Evolutionary conservation across 2,329 filamentous ascomycete genomes (phyloP).

Genomic region (Hypoxylon sp.): DNA sequence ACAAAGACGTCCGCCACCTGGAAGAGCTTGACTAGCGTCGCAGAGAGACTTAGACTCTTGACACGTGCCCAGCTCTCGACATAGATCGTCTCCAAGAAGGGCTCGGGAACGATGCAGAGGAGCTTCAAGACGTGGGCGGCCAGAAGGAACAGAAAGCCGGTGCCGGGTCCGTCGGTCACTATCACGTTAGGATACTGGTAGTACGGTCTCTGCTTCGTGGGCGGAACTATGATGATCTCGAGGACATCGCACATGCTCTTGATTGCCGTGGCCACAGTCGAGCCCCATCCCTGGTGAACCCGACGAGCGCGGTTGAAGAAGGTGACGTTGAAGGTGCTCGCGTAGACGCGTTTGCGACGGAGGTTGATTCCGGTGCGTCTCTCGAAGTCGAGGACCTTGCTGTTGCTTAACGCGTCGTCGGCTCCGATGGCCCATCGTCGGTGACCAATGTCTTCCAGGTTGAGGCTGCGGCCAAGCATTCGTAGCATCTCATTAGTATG

Average conservation of each 20-base stretch:
- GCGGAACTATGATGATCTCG: conserved; percentile 55
- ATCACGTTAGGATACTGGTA: conserved; percentile 73
- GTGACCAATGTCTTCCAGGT: conserved; percentile 61
- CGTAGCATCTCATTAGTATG: conserved; percentile 95
- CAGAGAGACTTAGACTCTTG: conserved; percentile 82
- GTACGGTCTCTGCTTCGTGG: conserved; percentile 45
- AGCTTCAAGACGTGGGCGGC: conserved; percentile 59
- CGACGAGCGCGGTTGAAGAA: conserved; percentile 77
- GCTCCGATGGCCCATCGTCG: conserved; percentile 84
- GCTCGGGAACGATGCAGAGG: conserved; percentile 53
- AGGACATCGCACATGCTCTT: conserved; percentile 71
- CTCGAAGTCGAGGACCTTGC: conserved; percentile 68
- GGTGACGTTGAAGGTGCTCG: conserved; percentile 68
- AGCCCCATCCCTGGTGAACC: conserved; percentile 82
- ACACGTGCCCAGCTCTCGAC: conserved; percentile 94
- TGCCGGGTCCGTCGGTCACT: conserved; percentile 88
- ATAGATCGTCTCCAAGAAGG: conserved; percentile 78
- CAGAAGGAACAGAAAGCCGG: conserved; percentile 76
- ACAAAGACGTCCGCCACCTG: conserved; percentile 78
- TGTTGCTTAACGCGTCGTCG: conserved; percentile 76
- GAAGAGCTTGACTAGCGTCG: conserved; percentile 71
- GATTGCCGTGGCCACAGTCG: conserved; percentile 74
- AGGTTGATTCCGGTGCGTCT: conserved; percentile 42
- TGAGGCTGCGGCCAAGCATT: conserved; percentile 72
- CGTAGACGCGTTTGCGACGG: conserved; percentile 30